phyloP scores from a whole-genome alignment of 495 filamentous ascomycete species.

The Parathielavia hyrcaniae region DNA sequence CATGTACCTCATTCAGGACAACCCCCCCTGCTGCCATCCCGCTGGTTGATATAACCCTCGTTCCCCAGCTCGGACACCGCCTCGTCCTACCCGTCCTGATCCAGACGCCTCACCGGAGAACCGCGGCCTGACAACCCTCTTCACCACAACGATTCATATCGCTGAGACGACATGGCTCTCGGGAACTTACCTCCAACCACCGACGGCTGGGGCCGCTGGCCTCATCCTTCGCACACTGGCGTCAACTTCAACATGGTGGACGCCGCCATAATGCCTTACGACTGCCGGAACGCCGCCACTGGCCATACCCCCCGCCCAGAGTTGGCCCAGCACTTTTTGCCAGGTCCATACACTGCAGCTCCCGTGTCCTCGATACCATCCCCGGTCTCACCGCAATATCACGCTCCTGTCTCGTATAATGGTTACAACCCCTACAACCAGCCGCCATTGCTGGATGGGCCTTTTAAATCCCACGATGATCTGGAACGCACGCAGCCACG shows the following conservation, averaged over 20 bases:
- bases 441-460: constrained; percentile 25
- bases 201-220: constrained; percentile 40
- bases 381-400: constrained; percentile 34
- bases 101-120: neutral
- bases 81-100: neutral
- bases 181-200: constrained; percentile 30
- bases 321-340: constrained; percentile 34
- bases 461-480: constrained; percentile 35
- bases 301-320: constrained; percentile 28
- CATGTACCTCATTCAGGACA: constrained; percentile 17
- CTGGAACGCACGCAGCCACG: constrained; percentile 29
- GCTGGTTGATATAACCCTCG: constrained; percentile 9
- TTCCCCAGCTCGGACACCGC: neutral
- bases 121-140: neutral
- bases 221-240: constrained; percentile 31
- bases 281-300: constrained; percentile 27
- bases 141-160: neutral
- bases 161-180: constrained; percentile 34
- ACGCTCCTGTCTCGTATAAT: constrained; percentile 26
- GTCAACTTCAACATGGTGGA: constrained; percentile 38
- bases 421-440: constrained; percentile 34
- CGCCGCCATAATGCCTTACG: constrained; percentile 33
- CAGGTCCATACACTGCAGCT: constrained; percentile 31
- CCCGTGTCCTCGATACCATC: constrained; percentile 27
- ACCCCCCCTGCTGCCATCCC: constrained; percentile 5